Evolutionary conservation across 169 alveolate species (phyloP).

Genomic region (Eimeria sp.): DNA sequence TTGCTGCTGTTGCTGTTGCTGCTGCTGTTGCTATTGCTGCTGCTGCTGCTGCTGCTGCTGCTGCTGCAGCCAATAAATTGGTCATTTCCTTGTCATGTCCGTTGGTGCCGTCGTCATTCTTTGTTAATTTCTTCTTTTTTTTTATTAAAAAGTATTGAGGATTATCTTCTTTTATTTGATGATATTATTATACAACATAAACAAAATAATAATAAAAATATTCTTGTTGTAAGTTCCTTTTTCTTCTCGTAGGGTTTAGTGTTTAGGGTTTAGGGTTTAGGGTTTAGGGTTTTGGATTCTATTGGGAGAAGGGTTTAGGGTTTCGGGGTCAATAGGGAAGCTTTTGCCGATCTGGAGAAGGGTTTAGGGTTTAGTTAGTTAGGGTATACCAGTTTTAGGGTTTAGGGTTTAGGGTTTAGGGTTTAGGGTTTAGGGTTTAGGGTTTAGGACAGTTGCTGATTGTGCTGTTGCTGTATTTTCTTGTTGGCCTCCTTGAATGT

Average conservation of each 20-base stretch:
- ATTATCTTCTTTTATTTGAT: constrained; percentile 17
- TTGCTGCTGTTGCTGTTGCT: not conserved
- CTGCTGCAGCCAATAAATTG: constrained; percentile 22
- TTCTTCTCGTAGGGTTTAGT: not conserved
- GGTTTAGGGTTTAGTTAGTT: not conserved
- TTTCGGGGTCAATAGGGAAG: not conserved
- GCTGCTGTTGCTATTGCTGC: constrained; percentile 44
- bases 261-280: not conserved
- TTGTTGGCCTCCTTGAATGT: not conserved
- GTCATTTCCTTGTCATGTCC: constrained; percentile 10
- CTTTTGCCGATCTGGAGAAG: not conserved
- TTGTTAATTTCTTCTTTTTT: not conserved
- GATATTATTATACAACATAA: not conserved
- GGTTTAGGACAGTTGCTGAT: too few relatives aligned
- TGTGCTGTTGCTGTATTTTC: not conserved
- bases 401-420: constrained; percentile 24
- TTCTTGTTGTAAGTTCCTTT: not conserved
- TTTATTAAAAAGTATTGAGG: constrained; percentile 1
- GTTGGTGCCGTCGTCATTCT: constrained; percentile 21
- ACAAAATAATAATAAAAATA: not conserved
- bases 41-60: constrained; percentile 42
- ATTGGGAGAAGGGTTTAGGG: not conserved
- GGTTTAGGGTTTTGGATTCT: not conserved
- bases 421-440: constrained; percentile 10
- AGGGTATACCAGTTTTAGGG: not conserved